These are phyloP conservation scores for Exophiala aquamarina DNA, from an alignment of 2,329 filamentous ascomycete genomes.

Conservation along the genomic window DNA sequence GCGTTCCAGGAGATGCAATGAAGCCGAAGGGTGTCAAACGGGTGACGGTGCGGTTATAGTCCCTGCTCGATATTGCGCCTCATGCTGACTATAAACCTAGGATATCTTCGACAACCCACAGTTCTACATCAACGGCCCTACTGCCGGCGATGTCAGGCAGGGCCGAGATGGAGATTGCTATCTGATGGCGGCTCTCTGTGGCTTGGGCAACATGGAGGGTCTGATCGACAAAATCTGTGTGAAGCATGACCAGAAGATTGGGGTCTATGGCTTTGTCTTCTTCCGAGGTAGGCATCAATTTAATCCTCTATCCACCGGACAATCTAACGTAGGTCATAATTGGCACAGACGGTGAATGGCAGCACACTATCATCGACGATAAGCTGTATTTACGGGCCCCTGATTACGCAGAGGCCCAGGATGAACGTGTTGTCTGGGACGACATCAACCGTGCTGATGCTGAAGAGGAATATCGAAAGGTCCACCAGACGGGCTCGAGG, in stretches of 20 bases:
- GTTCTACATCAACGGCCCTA: slow-evolving; percentile 77
- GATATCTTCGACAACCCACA: slow-evolving; percentile 75
- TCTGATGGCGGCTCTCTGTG: slow-evolving; percentile 78
- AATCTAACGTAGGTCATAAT: neutral
- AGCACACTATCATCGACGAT: slow-evolving; percentile 87
- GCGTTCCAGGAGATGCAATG: slow-evolving; percentile 38
- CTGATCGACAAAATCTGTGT: slow-evolving; percentile 75
- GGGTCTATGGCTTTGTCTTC: slow-evolving; percentile 85
- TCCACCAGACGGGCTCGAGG: slow-evolving; percentile 72
- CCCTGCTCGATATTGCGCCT: neutral
- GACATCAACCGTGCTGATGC: slow-evolving; percentile 69
- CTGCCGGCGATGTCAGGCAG: slow-evolving; percentile 75
- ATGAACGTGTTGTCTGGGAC: slow-evolving; percentile 71
- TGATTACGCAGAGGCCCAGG: slow-evolving; percentile 75
- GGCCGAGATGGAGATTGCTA: slow-evolving; percentile 81
- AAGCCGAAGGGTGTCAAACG: slow-evolving; percentile 72
- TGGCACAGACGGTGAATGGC: slow-evolving; percentile 75
- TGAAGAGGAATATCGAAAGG: slow-evolving; percentile 68
- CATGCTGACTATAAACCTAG: slow-evolving; percentile 42
- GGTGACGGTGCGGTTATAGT: slow-evolving; percentile 51
- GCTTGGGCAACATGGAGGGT: slow-evolving; percentile 69
- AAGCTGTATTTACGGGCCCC: slow-evolving; percentile 82
- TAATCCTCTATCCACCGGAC: slow-evolving; percentile 2
- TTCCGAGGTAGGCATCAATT: slow-evolving; percentile 55
- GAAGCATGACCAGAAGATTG: slow-evolving; percentile 68